Percentiles rank a stretch among this genome's conserved stretches.
Conservation (phyloP, 2,329 filamentous ascomycete genomes). For the Coccinonectria pachysandricola region DNA sequence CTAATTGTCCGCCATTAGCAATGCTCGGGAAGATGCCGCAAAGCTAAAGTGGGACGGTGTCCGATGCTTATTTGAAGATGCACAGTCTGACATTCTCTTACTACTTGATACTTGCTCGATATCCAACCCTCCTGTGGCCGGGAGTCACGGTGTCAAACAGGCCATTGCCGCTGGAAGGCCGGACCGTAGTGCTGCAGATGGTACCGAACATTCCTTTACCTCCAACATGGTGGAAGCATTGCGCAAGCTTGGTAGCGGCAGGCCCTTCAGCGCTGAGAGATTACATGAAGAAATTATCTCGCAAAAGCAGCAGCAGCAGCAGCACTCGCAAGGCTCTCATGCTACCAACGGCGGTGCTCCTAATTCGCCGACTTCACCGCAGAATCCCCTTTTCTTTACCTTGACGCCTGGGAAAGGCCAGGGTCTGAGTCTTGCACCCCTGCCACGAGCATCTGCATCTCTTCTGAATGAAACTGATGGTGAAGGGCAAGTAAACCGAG, state of each 20-base stretch:
- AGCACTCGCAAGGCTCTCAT: conserved; percentile 27
- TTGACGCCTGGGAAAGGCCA: conserved; percentile 44
- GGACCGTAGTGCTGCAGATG: conserved; percentile 36
- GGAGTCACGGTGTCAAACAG: conserved; percentile 49
- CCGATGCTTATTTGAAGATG: conserved; percentile 51
- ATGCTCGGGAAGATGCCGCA: conserved; percentile 45
- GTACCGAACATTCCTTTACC: conserved; percentile 46
- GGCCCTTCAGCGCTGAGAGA: conserved; percentile 45
- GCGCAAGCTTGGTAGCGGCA: conserved; percentile 38
- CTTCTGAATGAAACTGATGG: conserved; percentile 19
- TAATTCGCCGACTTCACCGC: conserved; percentile 22
- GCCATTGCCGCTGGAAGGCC: conserved; percentile 49
- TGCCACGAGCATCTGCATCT: conserved; percentile 24
- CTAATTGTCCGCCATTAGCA: conserved; percentile 36
- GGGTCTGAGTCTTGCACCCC: conserved; percentile 41
- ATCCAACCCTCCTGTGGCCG: conserved; percentile 38
- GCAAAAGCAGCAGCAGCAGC: conserved; percentile 32
- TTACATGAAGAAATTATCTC: conserved; percentile 46
- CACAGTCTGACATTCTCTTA: conserved; percentile 51
- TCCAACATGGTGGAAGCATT: conserved; percentile 46
- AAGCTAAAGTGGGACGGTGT: conserved; percentile 56
- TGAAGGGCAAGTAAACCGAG: conserved; percentile 12
- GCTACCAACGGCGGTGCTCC: conserved; percentile 36
- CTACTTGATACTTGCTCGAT: conserved; percentile 51
- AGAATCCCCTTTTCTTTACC: conserved; percentile 43